A percentile compares a stretch with the other conserved stretches of the same genome.
Conservation (phyloP, 495 filamentous ascomycete genomes). For the Penicillium daleae region DNA sequence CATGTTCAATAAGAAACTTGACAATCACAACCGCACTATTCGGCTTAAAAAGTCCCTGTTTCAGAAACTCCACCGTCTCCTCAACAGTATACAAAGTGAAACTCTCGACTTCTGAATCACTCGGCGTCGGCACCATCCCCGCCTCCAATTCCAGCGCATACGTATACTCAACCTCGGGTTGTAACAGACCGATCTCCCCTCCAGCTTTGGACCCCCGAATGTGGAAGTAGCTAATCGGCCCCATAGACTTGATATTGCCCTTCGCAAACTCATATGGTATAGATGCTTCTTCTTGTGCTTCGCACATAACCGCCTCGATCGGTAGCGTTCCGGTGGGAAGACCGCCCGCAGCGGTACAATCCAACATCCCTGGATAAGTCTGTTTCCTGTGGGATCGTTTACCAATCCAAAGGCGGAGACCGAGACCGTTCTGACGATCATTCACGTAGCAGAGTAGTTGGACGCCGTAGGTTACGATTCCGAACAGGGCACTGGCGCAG, state of each 20-base stretch:
- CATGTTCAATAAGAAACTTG: background rate
- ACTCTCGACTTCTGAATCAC: constrained; percentile 4
- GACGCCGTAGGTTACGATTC: constrained; percentile 1
- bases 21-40: constrained; percentile 6
- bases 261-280: background rate
- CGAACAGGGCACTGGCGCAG: background rate
- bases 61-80: background rate
- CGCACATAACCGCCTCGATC: background rate
- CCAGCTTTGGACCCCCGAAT: background rate
- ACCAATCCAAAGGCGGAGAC: background rate
- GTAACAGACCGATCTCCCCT: background rate
- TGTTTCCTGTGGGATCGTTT: constrained; percentile 1
- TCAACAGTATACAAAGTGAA: background rate
- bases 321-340: background rate
- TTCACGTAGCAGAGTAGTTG: background rate
- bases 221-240: background rate
- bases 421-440: background rate
- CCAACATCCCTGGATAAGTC: background rate
- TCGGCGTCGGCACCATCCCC: background rate
- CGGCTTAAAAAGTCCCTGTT: background rate
- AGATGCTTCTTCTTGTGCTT: background rate
- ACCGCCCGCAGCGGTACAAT: background rate
- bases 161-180: constrained; percentile 5
- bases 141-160: background rate
- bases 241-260: background rate